Evolutionary conservation across 495 filamentous ascomycete species (phyloP).

Genomic region (Margaritispora aquatica): DNA sequence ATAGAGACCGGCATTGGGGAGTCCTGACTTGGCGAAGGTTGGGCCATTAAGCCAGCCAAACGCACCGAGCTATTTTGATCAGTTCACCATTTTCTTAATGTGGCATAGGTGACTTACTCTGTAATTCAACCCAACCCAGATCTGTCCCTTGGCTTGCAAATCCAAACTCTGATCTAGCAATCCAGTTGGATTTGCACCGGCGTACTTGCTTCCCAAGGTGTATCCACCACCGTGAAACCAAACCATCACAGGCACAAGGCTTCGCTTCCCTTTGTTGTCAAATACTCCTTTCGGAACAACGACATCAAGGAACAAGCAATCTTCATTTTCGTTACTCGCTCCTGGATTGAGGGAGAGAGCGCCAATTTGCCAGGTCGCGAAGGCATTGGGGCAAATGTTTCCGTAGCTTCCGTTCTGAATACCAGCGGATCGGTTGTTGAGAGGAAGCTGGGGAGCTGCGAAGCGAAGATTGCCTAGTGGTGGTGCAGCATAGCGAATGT

Average conservation of each 20-base stretch:
- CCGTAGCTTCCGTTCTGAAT: conserved; percentile 40
- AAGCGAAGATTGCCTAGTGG: conserved; percentile 44
- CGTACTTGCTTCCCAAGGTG: conserved; percentile 40
- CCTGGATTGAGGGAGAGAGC: not conserved
- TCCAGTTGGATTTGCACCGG: not conserved
- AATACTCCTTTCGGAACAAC: conserved; percentile 38
- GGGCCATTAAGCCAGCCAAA: conserved; percentile 49
- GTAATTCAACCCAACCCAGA: conserved; percentile 60
- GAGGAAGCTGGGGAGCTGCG: conserved; percentile 33
- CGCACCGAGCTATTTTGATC: conserved; percentile 14
- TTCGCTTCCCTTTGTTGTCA: conserved; percentile 10
- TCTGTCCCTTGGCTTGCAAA: conserved; percentile 21
- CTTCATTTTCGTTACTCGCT: conserved; percentile 25
- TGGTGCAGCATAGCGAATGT: conserved; percentile 53
- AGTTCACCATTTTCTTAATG: not conserved
- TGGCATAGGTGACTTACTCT: conserved; percentile 22
- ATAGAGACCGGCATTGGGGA: conserved; percentile 55
- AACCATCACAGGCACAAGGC: conserved; percentile 26
- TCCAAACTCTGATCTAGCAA: too few species aligned
- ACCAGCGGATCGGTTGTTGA: conserved; percentile 22
- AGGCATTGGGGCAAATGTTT: conserved; percentile 37
- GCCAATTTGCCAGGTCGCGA: conserved; percentile 12
- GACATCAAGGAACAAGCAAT: conserved; percentile 45
- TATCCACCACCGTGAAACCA: conserved; percentile 60
- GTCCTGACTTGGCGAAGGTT: conserved; percentile 37